Evolutionary conservation across 2,329 filamentous ascomycete genomes (phyloP).

Genomic region (Phaeoacremonium minimum): DNA sequence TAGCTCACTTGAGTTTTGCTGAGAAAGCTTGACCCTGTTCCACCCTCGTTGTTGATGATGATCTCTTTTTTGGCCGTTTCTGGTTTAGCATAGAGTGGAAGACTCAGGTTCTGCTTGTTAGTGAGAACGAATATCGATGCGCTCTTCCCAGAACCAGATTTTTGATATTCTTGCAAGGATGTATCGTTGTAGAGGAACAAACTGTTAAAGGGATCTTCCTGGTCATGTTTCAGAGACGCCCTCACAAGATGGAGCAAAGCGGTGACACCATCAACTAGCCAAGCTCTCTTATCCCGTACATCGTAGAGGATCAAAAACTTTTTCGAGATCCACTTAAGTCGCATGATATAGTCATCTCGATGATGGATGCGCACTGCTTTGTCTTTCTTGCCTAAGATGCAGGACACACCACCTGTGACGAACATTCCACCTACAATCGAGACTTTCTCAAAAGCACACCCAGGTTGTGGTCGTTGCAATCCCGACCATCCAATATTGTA

Average conservation of each 20-base stretch:
- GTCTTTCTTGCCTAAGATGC: slow-evolving; percentile 19
- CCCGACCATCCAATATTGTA: slow-evolving; percentile 13
- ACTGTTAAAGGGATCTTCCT: slow-evolving; percentile 10
- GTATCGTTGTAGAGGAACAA: slow-evolving; percentile 12
- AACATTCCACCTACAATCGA: slow-evolving; percentile 17
- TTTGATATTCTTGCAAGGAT: background rate
- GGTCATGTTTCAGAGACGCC: slow-evolving; percentile 16
- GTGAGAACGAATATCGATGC: slow-evolving; percentile 1
- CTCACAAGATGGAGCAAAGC: slow-evolving; percentile 30
- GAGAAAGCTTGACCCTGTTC: background rate
- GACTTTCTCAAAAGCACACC: slow-evolving; percentile 15
- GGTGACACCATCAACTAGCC: slow-evolving; percentile 27
- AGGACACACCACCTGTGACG: slow-evolving; percentile 16
- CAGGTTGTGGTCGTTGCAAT: slow-evolving; percentile 7
- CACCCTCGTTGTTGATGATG: background rate
- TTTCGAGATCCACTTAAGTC: slow-evolving; percentile 20
- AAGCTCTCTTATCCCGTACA: slow-evolving; percentile 19
- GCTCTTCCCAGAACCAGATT: background rate
- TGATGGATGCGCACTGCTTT: slow-evolving; percentile 14
- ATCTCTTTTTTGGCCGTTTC: background rate
- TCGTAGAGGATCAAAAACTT: slow-evolving; percentile 20
- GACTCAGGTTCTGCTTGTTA: background rate
- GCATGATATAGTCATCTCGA: slow-evolving; percentile 14
- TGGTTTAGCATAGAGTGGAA: slow-evolving; percentile 1
- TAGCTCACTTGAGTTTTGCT: slow-evolving; percentile 6